Evolutionary conservation across 2,329 filamentous ascomycete genomes (phyloP).

Genomic region (Fonsecaea multimorphosa): DNA sequence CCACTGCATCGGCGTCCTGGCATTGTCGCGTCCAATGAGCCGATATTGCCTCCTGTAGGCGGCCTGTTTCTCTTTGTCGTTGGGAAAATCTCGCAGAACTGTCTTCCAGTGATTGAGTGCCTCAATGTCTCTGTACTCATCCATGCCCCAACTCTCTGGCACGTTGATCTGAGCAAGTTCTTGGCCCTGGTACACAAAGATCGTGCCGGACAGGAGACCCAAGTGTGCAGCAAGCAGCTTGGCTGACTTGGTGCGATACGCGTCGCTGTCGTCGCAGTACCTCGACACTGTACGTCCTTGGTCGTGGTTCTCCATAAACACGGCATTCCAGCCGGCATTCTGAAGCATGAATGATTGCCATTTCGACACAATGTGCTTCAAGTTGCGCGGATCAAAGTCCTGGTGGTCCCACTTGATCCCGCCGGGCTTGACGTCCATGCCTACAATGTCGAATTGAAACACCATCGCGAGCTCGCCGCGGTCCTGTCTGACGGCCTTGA

Average conservation of each 20-base stretch:
- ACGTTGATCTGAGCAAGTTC: slow-evolving; percentile 66
- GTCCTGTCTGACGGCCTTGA: slow-evolving; percentile 46
- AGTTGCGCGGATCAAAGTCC: slow-evolving; percentile 54
- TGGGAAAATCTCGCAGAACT: slow-evolving; percentile 20
- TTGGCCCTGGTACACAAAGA: slow-evolving; percentile 66
- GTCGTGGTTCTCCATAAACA: slow-evolving; percentile 70
- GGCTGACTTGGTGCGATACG: slow-evolving; percentile 53
- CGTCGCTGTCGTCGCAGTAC: slow-evolving; percentile 55
- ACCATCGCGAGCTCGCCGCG: slow-evolving; percentile 49
- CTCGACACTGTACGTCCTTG: slow-evolving; percentile 62
- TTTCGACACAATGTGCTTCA: slow-evolving; percentile 57
- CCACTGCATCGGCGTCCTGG: slow-evolving; percentile 74
- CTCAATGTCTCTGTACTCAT: slow-evolving; percentile 52
- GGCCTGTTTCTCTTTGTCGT: slow-evolving; percentile 24
- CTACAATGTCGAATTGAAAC: slow-evolving; percentile 49
- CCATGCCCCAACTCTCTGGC: slow-evolving; percentile 57
- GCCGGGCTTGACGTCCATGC: slow-evolving; percentile 40
- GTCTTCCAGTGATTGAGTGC: slow-evolving; percentile 57
- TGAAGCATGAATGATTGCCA: slow-evolving; percentile 61
- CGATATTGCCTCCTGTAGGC: slow-evolving; percentile 23
- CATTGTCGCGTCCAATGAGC: slow-evolving; percentile 58
- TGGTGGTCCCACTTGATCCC: slow-evolving; percentile 53
- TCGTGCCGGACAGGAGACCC: slow-evolving; percentile 57
- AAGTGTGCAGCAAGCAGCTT: slow-evolving; percentile 63
- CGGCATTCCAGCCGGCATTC: slow-evolving; percentile 60